These are phyloP conservation scores for Lenzites betulinus DNA, from an alignment of 768 basidiomycete genomes.

Conservation along the genomic window DNA sequence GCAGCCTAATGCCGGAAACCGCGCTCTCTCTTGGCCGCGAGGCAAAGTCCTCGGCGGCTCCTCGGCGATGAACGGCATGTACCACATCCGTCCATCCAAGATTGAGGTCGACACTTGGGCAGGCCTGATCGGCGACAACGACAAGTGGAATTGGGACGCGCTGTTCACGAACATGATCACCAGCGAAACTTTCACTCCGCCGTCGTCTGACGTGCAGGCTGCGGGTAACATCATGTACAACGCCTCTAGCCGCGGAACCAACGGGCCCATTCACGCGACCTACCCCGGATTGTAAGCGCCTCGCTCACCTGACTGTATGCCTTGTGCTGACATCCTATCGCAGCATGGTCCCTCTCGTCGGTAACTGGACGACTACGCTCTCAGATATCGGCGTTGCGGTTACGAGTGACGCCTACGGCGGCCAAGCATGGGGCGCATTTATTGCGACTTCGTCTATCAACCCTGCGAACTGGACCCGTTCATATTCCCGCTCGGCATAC, in stretches of 20 bases:
- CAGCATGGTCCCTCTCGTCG: slow-evolving; percentile 52
- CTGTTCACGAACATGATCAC: slow-evolving; percentile 50
- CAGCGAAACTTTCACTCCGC: slow-evolving; percentile 59
- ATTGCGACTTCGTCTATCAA: slow-evolving; percentile 63
- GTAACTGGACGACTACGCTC: slow-evolving; percentile 58
- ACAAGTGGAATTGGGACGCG: slow-evolving; percentile 49
- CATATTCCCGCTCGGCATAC: slow-evolving; percentile 65
- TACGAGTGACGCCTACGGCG: slow-evolving; percentile 46
- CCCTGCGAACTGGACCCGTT: slow-evolving; percentile 62
- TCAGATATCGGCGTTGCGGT: slow-evolving; percentile 45
- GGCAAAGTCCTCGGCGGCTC: slow-evolving; percentile 73
- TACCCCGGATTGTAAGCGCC: slow-evolving; percentile 55
- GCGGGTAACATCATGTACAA: slow-evolving; percentile 49
- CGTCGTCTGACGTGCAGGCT: slow-evolving; percentile 40
- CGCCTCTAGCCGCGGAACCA: slow-evolving; percentile 48
- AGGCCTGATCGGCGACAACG: slow-evolving; percentile 40
- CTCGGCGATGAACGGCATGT: slow-evolving; percentile 71
- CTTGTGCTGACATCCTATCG: slow-evolving; percentile 26
- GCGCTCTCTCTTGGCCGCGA: slow-evolving; percentile 55
- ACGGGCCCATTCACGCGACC: slow-evolving; percentile 49
- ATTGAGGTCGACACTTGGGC: slow-evolving; percentile 52
- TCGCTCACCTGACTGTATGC: neutral
- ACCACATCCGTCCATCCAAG: slow-evolving; percentile 55
- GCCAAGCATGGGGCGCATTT: slow-evolving; percentile 51
- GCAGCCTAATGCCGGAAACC: slow-evolving; percentile 46